These are phyloP conservation scores for Aphanomyces euteiches DNA, from an alignment of 352 stramenopile species.

Conservation along the genomic window DNA sequence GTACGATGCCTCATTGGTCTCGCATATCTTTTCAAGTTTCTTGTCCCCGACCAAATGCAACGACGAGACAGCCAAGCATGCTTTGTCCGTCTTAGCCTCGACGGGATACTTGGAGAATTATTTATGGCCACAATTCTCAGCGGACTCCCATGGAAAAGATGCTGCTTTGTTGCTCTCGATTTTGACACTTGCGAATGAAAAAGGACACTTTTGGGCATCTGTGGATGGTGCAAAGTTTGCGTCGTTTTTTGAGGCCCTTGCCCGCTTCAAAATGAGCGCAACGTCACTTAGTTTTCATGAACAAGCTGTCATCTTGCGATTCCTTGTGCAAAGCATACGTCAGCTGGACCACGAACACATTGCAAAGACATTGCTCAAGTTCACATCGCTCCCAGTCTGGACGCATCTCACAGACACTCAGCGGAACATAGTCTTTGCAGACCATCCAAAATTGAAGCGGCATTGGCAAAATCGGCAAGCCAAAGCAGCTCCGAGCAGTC, in stretches of 20 bases:
- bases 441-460: conserved; percentile 58
- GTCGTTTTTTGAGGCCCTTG: conserved; percentile 15
- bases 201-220: conserved; percentile 14
- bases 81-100: conserved; percentile 30
- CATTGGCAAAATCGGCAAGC: conserved; percentile 54
- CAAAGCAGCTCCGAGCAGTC: conserved; percentile 10
- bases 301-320: conserved; percentile 51
- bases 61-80: conserved; percentile 29
- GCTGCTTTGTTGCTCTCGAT: conserved; percentile 36
- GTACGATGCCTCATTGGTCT: conserved; percentile 30
- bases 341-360: conserved; percentile 54
- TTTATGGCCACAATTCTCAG: conserved; percentile 42
- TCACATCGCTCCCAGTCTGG: conserved; percentile 66
- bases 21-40: conserved; percentile 40
- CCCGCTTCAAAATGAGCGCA: conserved; percentile 3
- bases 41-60: conserved; percentile 33
- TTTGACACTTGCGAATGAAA: conserved; percentile 29
- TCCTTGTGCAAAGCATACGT: conserved; percentile 57
- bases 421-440: conserved; percentile 56
- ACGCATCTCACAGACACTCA: conserved; percentile 53
- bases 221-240: conserved; percentile 24
- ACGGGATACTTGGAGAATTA: conserved; percentile 48
- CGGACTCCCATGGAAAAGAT: conserved; percentile 31
- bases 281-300: conserved; percentile 46
- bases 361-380: conserved; percentile 49